phyloP scores from a whole-genome alignment of 352 stramenopile genomes.

The Hyaloperonospora arabidopsidis region DNA sequence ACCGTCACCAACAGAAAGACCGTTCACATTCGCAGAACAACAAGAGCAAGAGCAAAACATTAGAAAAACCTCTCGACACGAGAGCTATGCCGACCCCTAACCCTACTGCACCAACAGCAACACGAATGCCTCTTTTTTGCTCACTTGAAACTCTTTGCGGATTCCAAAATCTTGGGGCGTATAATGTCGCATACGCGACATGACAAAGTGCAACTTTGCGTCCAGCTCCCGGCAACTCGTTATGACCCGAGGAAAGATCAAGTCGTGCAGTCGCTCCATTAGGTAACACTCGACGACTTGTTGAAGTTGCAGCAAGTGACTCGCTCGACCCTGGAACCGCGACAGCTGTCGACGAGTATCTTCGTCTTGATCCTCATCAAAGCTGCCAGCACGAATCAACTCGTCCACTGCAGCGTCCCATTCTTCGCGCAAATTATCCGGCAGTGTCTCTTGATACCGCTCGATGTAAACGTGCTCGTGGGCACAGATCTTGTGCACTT shows the following conservation, averaged over 20 bases:
- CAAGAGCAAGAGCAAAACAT: no score
- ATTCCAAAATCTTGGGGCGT: constrained; percentile 63
- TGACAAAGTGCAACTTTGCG: constrained; percentile 30
- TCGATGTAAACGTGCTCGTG: constrained; percentile 34
- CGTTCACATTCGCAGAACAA: neutral
- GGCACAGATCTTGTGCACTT: constrained; percentile 54
- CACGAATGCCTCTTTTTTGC: neutral
- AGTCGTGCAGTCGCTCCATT: constrained; percentile 58
- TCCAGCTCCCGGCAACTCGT: constrained; percentile 44
- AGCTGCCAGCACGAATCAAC: constrained; percentile 39
- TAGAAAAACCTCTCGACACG: no score
- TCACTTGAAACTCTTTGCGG: constrained; percentile 60
- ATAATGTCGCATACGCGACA: constrained; percentile 52
- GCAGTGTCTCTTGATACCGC: constrained; percentile 39
- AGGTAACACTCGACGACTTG: constrained; percentile 79
- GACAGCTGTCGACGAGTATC: constrained; percentile 18
- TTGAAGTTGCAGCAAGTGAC: constrained; percentile 58
- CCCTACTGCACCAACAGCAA: neutral
- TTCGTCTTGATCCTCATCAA: constrained; percentile 28
- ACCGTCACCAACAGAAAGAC: neutral
- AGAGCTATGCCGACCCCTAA: no score
- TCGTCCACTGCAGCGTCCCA: constrained; percentile 52
- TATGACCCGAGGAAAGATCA: constrained; percentile 45
- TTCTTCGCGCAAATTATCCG: constrained; percentile 39
- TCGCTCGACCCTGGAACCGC: constrained; percentile 16